Conservation (phyloP, 2,329 filamentous ascomycete species). For the Mariannaea elegans region DNA sequence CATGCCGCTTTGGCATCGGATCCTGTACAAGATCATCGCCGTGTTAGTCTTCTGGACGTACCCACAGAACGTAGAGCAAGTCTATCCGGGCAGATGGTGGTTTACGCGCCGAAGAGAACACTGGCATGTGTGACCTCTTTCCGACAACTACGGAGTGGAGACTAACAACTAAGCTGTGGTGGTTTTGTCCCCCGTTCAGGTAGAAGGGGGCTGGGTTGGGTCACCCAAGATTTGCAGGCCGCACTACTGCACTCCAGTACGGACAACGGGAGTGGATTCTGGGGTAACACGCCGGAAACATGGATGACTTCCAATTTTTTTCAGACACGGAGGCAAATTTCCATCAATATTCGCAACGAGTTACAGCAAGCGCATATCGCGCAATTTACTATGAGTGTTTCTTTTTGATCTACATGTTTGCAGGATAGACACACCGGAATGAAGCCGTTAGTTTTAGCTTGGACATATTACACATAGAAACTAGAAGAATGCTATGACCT, state of each 20-base stretch:
- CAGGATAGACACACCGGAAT: constrained; percentile 1
- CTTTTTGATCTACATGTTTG: neutral
- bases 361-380: constrained; percentile 6
- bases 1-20: constrained; percentile 34
- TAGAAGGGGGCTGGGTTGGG: constrained; percentile 14
- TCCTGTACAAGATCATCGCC: constrained; percentile 41
- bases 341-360: constrained; percentile 2
- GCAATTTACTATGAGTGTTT: neutral
- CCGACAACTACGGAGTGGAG: too few species aligned
- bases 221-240: constrained; percentile 15
- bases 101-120: constrained; percentile 10
- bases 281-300: constrained; percentile 34
- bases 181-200: constrained; percentile 6
- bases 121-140: constrained; percentile 3
- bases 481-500: constrained; percentile 1
- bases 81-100: constrained; percentile 46
- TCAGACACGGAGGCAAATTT: neutral
- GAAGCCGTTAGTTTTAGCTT: neutral
- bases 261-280: constrained; percentile 29
- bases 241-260: constrained; percentile 15
- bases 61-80: constrained; percentile 50
- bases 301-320: constrained; percentile 20
- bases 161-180: neutral
- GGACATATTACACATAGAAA: constrained; percentile 5
- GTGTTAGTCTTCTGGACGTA: constrained; percentile 54